Conservation (phyloP, 495 filamentous ascomycete genomes). For the Neurospora sp. region DNA sequence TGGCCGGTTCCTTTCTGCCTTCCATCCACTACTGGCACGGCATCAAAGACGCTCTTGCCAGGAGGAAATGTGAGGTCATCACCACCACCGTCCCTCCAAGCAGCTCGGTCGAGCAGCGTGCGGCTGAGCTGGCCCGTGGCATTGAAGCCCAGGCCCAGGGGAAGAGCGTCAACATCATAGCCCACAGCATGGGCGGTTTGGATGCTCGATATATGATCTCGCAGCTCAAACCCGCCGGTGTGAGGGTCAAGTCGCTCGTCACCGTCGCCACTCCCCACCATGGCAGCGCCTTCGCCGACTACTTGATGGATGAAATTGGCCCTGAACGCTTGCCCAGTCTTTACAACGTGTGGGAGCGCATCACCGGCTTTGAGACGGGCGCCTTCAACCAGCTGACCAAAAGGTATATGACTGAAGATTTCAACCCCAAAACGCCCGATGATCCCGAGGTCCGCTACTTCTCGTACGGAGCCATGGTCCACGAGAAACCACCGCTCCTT, state of each 20-base stretch:
- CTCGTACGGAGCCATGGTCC: conserved; percentile 73
- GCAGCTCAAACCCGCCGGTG: conserved; percentile 54
- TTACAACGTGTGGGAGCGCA: conserved; percentile 53
- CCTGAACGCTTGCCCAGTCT: conserved; percentile 49
- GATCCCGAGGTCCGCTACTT: conserved; percentile 71
- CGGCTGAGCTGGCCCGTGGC: conserved; percentile 50
- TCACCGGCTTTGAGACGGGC: conserved; percentile 61
- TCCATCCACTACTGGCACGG: conserved; percentile 87
- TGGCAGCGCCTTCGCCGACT: conserved; percentile 78
- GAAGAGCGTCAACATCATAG: conserved; percentile 78
- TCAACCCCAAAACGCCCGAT: conserved; percentile 75
- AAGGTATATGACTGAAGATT: conserved; percentile 67
- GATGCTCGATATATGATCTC: conserved; percentile 93
- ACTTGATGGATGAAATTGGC: conserved; percentile 63
- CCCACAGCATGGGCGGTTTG: conserved; percentile 67
- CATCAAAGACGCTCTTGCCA: conserved; percentile 64
- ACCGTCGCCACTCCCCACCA: conserved; percentile 85
- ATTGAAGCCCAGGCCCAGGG: conserved; percentile 58
- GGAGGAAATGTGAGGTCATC: conserved; percentile 69
- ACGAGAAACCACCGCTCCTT: conserved; percentile 46
- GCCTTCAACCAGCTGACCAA: conserved; percentile 80
- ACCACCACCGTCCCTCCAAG: conserved; percentile 70
- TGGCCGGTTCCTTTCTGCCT: conserved; percentile 61
- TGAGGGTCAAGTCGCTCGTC: conserved; percentile 63
- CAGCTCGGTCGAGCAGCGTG: conserved; percentile 67